Percentiles rank a stretch among this genome's conserved stretches.
Conservation (phyloP, 2,329 filamentous ascomycete genomes). For the Beauveria pseudobassiana region DNA sequence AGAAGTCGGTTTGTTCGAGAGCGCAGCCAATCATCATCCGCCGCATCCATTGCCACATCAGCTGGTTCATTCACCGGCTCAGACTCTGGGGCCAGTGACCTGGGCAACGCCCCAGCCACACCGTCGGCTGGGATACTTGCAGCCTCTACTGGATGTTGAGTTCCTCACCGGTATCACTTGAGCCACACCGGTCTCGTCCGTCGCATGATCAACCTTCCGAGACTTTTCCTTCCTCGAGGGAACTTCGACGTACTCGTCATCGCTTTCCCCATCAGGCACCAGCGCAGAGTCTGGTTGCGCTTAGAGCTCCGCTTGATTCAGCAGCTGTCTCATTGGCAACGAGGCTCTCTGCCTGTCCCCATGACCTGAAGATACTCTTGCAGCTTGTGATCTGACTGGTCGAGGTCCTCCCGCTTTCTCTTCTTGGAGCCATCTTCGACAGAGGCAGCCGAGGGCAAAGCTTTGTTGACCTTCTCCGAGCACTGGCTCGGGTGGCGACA, state of each 20-base stretch:
- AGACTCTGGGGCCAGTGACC: conserved; percentile 14
- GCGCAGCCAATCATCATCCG: conserved; percentile 86
- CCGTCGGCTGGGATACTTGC: not conserved
- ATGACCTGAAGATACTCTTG: conserved; percentile 82
- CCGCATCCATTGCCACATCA: conserved; percentile 35
- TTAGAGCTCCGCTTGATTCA: conserved; percentile 15
- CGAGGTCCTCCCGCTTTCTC: conserved; percentile 54
- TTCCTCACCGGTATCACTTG: conserved; percentile 2
- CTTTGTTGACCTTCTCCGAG: not conserved
- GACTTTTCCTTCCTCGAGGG: conserved; percentile 45
- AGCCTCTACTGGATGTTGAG: not conserved
- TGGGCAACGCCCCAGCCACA: conserved; percentile 1
- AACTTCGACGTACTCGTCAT: conserved; percentile 67
- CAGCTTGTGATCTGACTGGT: conserved; percentile 67
- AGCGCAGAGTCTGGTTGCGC: conserved; percentile 24
- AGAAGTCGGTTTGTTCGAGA: conserved; percentile 80
- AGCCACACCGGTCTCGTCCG: conserved; percentile 15
- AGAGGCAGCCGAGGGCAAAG: conserved; percentile 12
- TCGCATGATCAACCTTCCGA: conserved; percentile 26
- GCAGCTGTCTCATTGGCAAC: conserved; percentile 24
- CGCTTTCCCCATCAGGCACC: conserved; percentile 52
- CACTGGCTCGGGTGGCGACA: conserved; percentile 10
- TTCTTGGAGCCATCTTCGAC: conserved; percentile 48
- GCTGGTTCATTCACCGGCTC: conserved; percentile 17
- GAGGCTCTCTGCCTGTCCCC: conserved; percentile 41